Evolutionary conservation across 495 filamentous ascomycete genomes (phyloP), one percentile per base, ranked within the genome.

Genomic region (Penicillium crystallinum): DNA sequence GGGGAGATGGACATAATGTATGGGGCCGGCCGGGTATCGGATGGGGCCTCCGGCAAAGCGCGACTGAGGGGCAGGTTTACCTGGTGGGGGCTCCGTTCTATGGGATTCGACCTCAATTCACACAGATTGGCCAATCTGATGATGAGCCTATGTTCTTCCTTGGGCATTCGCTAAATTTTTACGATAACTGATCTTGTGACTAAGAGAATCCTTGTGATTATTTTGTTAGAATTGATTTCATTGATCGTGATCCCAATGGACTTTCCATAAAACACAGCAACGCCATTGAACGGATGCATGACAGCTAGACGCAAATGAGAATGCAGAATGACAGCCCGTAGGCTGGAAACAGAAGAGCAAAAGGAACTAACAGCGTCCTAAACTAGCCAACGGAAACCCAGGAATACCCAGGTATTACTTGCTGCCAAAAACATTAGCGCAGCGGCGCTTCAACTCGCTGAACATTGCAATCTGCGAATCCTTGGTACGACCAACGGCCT

Each of bases 401-500:
- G 25, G 15, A 42, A 46, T 38, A 44, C 30, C 11, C 11, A 30
- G 33, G 12, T 30, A 27, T 54, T 43, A 71, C 31, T 64, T 64
- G 43, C 50, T 41, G 62, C 49, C 63, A 49, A 64, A 77, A 18
- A 48, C 76, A 71, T 47, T 77, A 56, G 53, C 69, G n/a, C 81
- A 65, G 49, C 90, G 76, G 62, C 87, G 78, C 63, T 77, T 69
- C 52, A 96, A 39, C 71, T 97, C 91, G 14, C 34, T 63, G 53
- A 78, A 72, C 81, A 95, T 87, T 0, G 90, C 92, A 49, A 83
- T 68, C 60, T 85, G 77, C 10, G 87, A 89, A 43, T 87, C 84
- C 64, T 73, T 80, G 22, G 90, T 95, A 51, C 92, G 75, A 41
- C 80, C 75, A 43, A 92, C 86, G 15, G 93, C 90, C 64, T 96